phyloP scores from a whole-genome alignment of 2,329 filamentous ascomycete genomes.

The Aspergillus texensis region DNA sequence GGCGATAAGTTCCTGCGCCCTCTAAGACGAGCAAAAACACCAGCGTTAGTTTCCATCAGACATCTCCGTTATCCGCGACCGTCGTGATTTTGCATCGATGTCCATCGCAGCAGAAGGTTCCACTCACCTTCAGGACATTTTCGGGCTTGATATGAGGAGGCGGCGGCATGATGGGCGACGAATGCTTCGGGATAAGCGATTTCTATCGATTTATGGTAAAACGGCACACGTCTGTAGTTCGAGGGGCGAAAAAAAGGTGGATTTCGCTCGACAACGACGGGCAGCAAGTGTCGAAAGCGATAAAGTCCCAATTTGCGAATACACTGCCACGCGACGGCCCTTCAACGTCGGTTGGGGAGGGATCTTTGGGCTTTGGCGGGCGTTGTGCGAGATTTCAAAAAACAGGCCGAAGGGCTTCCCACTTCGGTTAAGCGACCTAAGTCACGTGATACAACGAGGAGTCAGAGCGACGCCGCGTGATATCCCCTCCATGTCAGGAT shows the following conservation, averaged over 20 bases:
- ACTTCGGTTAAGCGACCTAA: slow-evolving; percentile 40
- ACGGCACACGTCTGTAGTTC: neutral
- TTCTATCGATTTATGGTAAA: neutral
- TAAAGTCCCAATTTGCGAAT: slow-evolving; percentile 23
- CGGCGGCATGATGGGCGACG: slow-evolving; percentile 73
- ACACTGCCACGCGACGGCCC: slow-evolving; percentile 40
- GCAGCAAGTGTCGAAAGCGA: slow-evolving; percentile 33
- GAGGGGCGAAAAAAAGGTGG: slow-evolving; percentile 16
- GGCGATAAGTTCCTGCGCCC: slow-evolving; percentile 97
- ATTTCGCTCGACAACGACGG: slow-evolving; percentile 30
- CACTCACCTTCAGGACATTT: slow-evolving; percentile 84
- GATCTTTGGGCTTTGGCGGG: slow-evolving; percentile 18
- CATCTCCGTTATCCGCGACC: neutral
- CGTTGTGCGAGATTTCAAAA: slow-evolving; percentile 42
- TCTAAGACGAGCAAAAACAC: slow-evolving; percentile 47
- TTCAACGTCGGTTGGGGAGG: slow-evolving; percentile 29
- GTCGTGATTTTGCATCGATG: neutral
- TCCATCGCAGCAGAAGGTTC: slow-evolving; percentile 4
- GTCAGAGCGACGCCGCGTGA: neutral
- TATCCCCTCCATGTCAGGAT: neutral
- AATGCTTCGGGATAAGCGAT: slow-evolving; percentile 24
- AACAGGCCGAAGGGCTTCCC: slow-evolving; percentile 31
- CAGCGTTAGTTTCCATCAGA: slow-evolving; percentile 13
- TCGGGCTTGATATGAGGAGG: slow-evolving; percentile 97
- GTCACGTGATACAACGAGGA: slow-evolving; percentile 28